Evolutionary conservation across 306 rosid species (phyloP), one percentile per base, ranked within the genome.

Genomic region (Betula pendula): DNA sequence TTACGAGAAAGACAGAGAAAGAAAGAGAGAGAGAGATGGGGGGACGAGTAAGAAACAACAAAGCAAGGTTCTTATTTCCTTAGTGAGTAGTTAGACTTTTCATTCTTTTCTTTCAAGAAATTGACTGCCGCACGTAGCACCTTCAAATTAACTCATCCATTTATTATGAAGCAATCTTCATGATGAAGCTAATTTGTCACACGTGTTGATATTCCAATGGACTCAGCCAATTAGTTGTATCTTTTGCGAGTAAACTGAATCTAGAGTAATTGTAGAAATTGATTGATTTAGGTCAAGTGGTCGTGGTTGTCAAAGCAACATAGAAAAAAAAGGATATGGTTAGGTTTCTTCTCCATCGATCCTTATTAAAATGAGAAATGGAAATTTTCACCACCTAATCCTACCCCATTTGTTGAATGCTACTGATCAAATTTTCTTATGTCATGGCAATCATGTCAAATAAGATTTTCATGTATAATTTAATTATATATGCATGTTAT

Each of bases 341-440:
- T 87, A 91, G 93, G 91, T 91, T 87, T 82, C 80, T 81, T 79
- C 88, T 72, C 75, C 77, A 74, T 71, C 77, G 52, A 16, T 24
- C 10, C 67, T 59, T 73, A 67, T 74, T 62, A 44, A 72, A 69
- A 81, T 73, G 60, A 72, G 74, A 52, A 47, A 49, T 52, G 59
- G 51, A 80, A 82, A 43, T 17, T 85, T 82, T 67, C 89, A 84
- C 81, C 85, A 91, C 90, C 96, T 91, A 91, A 88, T 89, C 90
- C 90, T 70, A 81, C 83, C 84, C 84, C 81, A 77, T 79, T 44
- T 13, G 84, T 84, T 87, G 89, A 80, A 76, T 72, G 68, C 78
- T 73, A 73, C 75, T 45, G 13, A 44, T 68, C 67, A 60, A 89
- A 74, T 85, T 81, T 85, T 85, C 89, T 81, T 74, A 82, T 82